Evolutionary conservation across 495 filamentous ascomycete species (phyloP).

Genomic region (Tuber umbilicatum): DNA sequence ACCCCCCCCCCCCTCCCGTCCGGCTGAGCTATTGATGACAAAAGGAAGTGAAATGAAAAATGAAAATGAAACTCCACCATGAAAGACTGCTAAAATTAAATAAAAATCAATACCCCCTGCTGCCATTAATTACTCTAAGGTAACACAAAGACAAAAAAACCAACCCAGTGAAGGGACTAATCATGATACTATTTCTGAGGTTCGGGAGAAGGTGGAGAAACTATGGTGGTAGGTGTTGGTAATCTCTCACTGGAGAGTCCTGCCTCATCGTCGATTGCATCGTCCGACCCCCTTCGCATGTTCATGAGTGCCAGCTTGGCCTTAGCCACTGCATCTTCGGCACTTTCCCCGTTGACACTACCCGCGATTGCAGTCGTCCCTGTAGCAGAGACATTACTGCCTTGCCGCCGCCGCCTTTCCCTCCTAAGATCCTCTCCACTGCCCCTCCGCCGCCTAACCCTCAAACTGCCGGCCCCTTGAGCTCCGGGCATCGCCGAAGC

Average conservation of each 20-base stretch:
- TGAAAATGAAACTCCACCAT: conserved; percentile 15
- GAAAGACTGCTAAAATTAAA: conserved; percentile 12
- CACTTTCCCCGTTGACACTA: conserved; percentile 12
- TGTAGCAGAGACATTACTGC: conserved; percentile 35
- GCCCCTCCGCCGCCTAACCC: conserved; percentile 28
- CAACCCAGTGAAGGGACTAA: conserved; percentile 13
- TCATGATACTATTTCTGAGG: conserved; percentile 35
- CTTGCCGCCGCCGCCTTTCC: conserved; percentile 37
- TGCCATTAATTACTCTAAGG: conserved; percentile 21
- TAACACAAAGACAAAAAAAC: conserved; percentile 17
- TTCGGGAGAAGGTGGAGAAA: conserved; percentile 48
- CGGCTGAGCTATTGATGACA: neutral
- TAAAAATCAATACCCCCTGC: conserved; percentile 2
- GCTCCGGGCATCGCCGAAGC: conserved; percentile 3
- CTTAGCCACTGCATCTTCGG: conserved; percentile 43
- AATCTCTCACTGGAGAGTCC: conserved; percentile 23
- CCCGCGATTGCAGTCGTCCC: conserved; percentile 15
- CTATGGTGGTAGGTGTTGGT: conserved; percentile 43
- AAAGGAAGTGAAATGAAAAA: conserved; percentile 20
- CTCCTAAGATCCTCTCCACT: conserved; percentile 39
- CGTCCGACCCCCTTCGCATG: conserved; percentile 37
- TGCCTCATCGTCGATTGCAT: conserved; percentile 36
- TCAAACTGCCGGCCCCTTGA: conserved; percentile 19
- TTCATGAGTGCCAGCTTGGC: conserved; percentile 49
- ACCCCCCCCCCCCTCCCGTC: neutral